These are phyloP conservation scores for Exsudoporus floridanus DNA, from an alignment of 1,284 basidiomycete genomes.

Conservation along the genomic window DNA sequence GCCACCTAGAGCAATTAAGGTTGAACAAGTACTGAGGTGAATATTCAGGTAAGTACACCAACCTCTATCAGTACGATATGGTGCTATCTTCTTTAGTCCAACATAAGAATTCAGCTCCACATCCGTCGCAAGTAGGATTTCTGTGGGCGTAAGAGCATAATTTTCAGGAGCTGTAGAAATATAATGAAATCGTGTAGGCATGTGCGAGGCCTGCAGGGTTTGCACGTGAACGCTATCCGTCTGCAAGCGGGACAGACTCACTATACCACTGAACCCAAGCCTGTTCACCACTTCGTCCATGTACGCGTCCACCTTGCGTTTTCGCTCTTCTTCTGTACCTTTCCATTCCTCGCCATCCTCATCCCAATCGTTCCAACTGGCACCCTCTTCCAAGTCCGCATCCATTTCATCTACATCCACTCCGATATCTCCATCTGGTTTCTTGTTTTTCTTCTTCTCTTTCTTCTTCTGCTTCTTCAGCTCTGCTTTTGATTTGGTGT, in stretches of 20 bases:
- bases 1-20: slow-evolving; percentile 26
- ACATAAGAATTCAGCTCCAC: slow-evolving; percentile 91
- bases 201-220: slow-evolving; percentile 70
- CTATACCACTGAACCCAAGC: slow-evolving; percentile 95
- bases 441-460: slow-evolving; percentile 56
- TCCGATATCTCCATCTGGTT: slow-evolving; percentile 46
- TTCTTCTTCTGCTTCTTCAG: slow-evolving; percentile 51
- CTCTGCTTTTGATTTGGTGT: slow-evolving; percentile 37
- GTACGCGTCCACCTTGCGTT: slow-evolving; percentile 77
- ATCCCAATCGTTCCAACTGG: slow-evolving; percentile 21
- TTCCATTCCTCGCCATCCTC: slow-evolving; percentile 69
- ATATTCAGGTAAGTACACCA: neutral
- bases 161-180: slow-evolving; percentile 64
- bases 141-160: slow-evolving; percentile 79
- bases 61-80: slow-evolving; percentile 61
- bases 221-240: slow-evolving; percentile 2
- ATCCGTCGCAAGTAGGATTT: slow-evolving; percentile 93
- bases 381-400: slow-evolving; percentile 51
- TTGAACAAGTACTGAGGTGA: neutral
- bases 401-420: slow-evolving; percentile 75
- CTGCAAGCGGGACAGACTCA: slow-evolving; percentile 40
- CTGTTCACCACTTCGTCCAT: slow-evolving; percentile 89
- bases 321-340: slow-evolving; percentile 85
- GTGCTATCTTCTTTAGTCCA: slow-evolving; percentile 86
- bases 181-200: slow-evolving; percentile 95